phyloP scores from a whole-genome alignment of 106 monocot genomes.

The Dioscorea zingiberensis region DNA sequence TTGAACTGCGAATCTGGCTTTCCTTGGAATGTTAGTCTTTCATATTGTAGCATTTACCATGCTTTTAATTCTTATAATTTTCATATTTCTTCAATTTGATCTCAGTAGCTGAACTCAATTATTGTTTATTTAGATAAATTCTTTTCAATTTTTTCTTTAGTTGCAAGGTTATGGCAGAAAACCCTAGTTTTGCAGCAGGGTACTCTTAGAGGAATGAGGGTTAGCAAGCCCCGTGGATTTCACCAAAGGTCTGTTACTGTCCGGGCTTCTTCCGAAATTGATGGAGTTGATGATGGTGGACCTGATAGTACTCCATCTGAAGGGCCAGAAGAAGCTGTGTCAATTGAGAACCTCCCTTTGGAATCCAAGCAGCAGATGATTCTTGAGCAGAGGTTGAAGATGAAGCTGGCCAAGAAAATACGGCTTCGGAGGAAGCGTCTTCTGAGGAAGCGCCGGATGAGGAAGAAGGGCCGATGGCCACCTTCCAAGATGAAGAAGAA shows the following conservation, averaged over 20 bases:
- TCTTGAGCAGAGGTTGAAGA: slow-evolving; percentile 66
- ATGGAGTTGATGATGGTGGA: slow-evolving; percentile 24
- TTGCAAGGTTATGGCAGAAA: slow-evolving; percentile 21
- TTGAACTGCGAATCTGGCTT: too few relatives aligned
- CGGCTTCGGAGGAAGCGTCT: slow-evolving; percentile 67
- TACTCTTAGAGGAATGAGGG: slow-evolving; percentile 10
- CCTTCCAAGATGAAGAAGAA: slow-evolving; percentile 95
- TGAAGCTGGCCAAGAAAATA: slow-evolving; percentile 87
- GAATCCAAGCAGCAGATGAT: slow-evolving; percentile 66
- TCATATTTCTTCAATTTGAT: not conserved
- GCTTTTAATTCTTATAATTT: not conserved
- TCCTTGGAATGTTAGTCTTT: not conserved
- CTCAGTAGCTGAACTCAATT: not conserved
- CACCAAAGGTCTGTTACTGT: slow-evolving; percentile 22
- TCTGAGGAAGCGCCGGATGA: slow-evolving; percentile 62
- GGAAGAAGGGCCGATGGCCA: slow-evolving; percentile 96
- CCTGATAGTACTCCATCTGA: slow-evolving; percentile 16
- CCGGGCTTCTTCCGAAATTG: slow-evolving; percentile 38
- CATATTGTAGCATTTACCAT: not conserved
- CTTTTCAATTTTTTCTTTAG: slow-evolving; percentile 16
- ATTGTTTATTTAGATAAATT: not conserved
- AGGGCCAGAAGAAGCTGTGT: slow-evolving; percentile 20
- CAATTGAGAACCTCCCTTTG: slow-evolving; percentile 66
- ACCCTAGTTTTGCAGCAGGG: slow-evolving; percentile 12
- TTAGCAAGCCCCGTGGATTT: not conserved